Conservation (phyloP, 2,329 filamentous ascomycete genomes). For the Paracorniculantispora psalliotae region DNA sequence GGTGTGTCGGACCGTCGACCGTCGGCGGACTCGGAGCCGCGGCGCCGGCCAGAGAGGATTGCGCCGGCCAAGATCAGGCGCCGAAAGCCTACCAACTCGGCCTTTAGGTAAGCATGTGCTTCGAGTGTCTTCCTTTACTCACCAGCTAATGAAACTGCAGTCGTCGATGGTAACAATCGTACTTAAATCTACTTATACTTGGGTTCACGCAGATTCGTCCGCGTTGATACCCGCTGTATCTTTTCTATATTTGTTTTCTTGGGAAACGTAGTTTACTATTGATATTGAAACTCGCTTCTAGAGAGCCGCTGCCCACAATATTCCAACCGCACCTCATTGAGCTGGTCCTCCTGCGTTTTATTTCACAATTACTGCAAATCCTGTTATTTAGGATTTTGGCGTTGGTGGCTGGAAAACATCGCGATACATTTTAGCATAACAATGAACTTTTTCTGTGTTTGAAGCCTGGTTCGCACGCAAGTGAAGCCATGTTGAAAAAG, state of each 20-base stretch:
- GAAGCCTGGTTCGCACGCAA: neutral
- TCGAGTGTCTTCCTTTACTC: neutral
- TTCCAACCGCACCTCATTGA: neutral
- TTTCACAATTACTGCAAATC: neutral
- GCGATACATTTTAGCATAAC: neutral
- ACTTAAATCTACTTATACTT: no score
- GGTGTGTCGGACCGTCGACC: conserved; percentile 7
- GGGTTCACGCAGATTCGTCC: neutral
- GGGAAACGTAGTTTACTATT: neutral
- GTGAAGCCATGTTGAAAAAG: neutral
- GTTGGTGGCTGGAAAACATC: conserved; percentile 7
- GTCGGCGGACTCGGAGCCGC: conserved; percentile 4
- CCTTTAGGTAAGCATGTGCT: conserved; percentile 6
- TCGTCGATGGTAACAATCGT: neutral
- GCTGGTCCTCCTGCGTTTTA: neutral
- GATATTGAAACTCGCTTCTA: neutral
- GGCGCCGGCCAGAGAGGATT: neutral
- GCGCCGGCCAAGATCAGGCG: neutral
- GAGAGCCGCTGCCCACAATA: neutral
- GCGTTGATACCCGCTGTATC: neutral
- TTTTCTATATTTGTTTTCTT: neutral
- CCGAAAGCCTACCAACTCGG: conserved; percentile 10
- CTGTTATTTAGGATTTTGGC: neutral
- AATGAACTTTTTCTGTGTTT: neutral
- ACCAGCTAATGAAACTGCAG: neutral